A percentile compares a stretch with the other conserved stretches of the same genome.
phyloP scores from a whole-genome alignment of 2,329 filamentous ascomycete species.

The Cordyceps pruinosa region DNA sequence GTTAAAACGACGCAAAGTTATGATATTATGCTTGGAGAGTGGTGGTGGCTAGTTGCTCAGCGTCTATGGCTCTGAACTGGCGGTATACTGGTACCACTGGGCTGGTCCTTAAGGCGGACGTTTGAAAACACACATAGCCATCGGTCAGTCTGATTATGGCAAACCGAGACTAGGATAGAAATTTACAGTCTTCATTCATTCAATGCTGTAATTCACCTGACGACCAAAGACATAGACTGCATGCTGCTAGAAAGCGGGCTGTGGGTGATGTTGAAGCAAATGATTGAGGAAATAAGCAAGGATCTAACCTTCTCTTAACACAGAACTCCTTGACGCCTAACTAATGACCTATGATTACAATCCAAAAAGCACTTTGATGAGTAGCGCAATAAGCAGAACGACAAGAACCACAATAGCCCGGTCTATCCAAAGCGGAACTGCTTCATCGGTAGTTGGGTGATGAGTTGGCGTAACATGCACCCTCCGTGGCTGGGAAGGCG shows the following conservation, averaged over 20 bases:
- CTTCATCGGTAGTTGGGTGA: conserved; percentile 28
- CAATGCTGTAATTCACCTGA: too few species aligned
- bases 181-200: neutral
- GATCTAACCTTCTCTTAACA: neutral
- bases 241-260: too few species aligned
- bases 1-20: conserved; percentile 31
- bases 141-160: neutral
- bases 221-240: too few species aligned
- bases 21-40: conserved; percentile 47
- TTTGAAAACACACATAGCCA: neutral
- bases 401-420: conserved; percentile 69
- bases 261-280: too few species aligned
- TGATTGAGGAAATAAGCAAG: neutral
- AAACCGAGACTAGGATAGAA: neutral
- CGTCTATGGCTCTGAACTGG: conserved; percentile 11
- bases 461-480: conserved; percentile 12
- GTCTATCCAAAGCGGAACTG: conserved; percentile 70
- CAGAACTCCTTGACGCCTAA: neutral
- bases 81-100: neutral
- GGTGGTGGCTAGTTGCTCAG: conserved; percentile 59
- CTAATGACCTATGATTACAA: conserved; percentile 2
- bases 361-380: conserved; percentile 48
- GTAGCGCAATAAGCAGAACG: conserved; percentile 61
- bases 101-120: neutral
- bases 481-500: conserved; percentile 11